Conservation (phyloP, 345 rosid species). For the Eucalyptus viminalis region DNA sequence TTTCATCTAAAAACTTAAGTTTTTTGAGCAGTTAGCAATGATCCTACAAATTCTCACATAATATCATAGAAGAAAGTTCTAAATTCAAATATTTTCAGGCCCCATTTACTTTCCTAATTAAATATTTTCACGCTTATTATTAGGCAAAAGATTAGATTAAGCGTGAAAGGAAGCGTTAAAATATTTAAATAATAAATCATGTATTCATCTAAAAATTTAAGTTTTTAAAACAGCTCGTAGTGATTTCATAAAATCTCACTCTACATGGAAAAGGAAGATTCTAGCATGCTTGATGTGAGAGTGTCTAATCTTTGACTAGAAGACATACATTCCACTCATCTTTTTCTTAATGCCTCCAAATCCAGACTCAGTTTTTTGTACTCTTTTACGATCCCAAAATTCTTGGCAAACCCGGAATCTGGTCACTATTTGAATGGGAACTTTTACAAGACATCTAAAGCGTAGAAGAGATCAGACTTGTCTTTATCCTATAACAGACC, state of each 20-base stretch:
- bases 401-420: neutral
- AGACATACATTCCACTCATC: neutral
- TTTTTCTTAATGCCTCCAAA: neutral
- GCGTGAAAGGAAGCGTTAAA: accelerated
- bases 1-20: too few relatives aligned
- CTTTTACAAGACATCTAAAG: neutral
- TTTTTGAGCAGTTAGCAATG: too few relatives aligned
- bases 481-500: too few relatives aligned
- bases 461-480: neutral
- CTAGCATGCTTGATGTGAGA: neutral
- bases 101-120: accelerated
- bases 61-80: accelerated
- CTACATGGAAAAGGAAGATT: neutral
- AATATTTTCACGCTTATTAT: too few relatives aligned
- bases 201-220: too few relatives aligned
- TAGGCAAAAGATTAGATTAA: too few relatives aligned
- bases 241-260: too few relatives aligned
- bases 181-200: too few relatives aligned
- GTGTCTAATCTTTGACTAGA: neutral
- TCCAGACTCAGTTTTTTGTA: neutral
- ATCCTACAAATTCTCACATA: accelerated
- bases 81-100: accelerated
- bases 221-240: too few relatives aligned
- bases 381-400: neutral
- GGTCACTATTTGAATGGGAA: too few relatives aligned